phyloP scores from a whole-genome alignment of 106 monocot genomes.

The Apostasia shenzhenica region DNA sequence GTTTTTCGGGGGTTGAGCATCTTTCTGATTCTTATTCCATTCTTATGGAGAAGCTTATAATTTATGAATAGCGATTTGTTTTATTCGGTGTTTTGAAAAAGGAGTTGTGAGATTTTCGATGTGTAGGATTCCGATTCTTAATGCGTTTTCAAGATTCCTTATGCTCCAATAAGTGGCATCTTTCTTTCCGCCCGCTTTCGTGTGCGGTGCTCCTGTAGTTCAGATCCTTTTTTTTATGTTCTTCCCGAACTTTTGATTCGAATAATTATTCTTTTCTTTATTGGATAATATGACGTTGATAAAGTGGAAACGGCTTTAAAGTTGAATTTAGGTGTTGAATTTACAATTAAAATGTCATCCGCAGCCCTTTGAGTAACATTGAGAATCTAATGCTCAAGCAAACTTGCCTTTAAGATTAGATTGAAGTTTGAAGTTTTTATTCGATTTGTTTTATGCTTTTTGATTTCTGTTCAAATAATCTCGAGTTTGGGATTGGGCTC shows the following conservation, averaged over 20 bases:
- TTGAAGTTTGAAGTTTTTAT: background rate
- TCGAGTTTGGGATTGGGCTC: too few relatives aligned
- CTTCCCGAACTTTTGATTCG: background rate
- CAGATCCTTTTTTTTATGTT: background rate
- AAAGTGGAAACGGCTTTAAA: background rate
- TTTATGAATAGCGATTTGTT: too few relatives aligned
- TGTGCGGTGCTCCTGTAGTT: background rate
- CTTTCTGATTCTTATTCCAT: too few relatives aligned
- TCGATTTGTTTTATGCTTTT: too few relatives aligned
- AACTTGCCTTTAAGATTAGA: background rate
- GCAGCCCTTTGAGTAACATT: background rate
- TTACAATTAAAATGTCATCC: background rate
- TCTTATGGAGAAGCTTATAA: too few relatives aligned
- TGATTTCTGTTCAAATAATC: too few relatives aligned
- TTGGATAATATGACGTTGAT: background rate
- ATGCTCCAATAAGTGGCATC: background rate
- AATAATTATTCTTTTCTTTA: background rate
- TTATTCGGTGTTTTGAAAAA: background rate
- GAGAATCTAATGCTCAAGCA: background rate
- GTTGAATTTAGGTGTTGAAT: background rate
- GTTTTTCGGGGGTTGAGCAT: too few relatives aligned
- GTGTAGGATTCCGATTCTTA: background rate
- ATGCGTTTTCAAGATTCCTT: background rate
- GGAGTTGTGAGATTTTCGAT: background rate
- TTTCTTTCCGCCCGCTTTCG: background rate